Evolutionary conservation across 208 protist species (phyloP).

Genomic region (Trichomonas gallinae): DNA sequence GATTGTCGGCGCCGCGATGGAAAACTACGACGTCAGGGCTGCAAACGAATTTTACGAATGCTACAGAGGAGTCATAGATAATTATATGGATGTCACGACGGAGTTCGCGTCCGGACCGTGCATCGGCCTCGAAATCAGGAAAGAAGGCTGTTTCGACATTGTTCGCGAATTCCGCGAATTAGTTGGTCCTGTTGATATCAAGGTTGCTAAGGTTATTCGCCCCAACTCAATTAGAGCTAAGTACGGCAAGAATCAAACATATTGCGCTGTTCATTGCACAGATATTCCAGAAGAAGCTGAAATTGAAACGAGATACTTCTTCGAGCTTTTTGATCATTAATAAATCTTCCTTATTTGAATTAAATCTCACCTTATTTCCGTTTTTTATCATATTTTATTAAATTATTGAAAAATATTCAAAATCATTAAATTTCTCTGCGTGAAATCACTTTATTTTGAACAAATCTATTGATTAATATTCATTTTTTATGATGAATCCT

Average conservation of each 20-base stretch:
- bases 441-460: no score
- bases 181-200: constrained; percentile 29
- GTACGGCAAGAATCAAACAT: constrained; percentile 62
- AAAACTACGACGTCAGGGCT: background rate
- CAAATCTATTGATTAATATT: no score
- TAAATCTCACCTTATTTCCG: background rate
- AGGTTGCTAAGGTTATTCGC: constrained; percentile 65
- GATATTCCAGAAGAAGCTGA: constrained; percentile 74
- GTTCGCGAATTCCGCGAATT: constrained; percentile 2
- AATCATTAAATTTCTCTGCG: no score
- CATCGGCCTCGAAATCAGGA: background rate
- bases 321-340: constrained; percentile 13
- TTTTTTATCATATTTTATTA: no score
- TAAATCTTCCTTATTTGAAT: background rate
- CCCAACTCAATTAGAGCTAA: constrained; percentile 70
- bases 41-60: background rate
- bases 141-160: background rate
- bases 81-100: background rate
- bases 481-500: no score
- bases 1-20: background rate
- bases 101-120: background rate
- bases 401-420: no score
- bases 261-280: constrained; percentile 68
- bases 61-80: background rate
- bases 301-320: constrained; percentile 51